Conservation (phyloP, 2,329 filamentous ascomycete species). For the Fusarium tupiense region DNA sequence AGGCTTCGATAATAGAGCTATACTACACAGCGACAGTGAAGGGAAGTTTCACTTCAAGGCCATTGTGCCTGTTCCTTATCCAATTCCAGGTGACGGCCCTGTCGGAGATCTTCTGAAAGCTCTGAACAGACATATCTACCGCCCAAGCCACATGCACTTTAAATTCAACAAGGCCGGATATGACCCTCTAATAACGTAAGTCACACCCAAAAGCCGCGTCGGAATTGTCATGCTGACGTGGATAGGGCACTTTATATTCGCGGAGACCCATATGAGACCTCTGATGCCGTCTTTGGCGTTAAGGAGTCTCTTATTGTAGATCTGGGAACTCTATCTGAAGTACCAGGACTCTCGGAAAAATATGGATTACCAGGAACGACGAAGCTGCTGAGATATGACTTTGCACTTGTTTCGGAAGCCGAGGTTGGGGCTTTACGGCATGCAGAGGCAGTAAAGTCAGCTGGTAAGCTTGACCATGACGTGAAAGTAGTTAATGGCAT, state of each 20-base stretch:
- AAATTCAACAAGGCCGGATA: not conserved
- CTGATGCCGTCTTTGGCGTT: not conserved
- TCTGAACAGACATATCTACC: not conserved
- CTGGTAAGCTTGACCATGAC: not conserved
- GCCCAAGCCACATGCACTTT: not conserved
- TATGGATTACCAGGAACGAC: not conserved
- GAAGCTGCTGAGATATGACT: not conserved
- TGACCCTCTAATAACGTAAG: not conserved
- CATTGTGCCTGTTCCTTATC: not conserved
- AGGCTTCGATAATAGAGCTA: not conserved
- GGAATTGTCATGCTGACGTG: not conserved
- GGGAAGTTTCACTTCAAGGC: not conserved
- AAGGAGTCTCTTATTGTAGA: not conserved
- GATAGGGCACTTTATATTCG: not conserved
- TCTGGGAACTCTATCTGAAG: not conserved
- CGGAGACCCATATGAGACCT: not conserved
- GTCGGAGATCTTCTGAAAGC: not conserved
- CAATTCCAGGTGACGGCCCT: not conserved
- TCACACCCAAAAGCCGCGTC: not conserved
- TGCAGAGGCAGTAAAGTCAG: slow-evolving; percentile 3
- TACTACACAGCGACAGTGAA: not conserved
- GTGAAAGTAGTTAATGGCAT: not conserved
- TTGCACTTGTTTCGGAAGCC: not conserved
- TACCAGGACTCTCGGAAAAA: not conserved
- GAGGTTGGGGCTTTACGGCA: not conserved